Conservation (phyloP, 1,284 basidiomycete species). For the Tilletiopsis washingtonensis region DNA sequence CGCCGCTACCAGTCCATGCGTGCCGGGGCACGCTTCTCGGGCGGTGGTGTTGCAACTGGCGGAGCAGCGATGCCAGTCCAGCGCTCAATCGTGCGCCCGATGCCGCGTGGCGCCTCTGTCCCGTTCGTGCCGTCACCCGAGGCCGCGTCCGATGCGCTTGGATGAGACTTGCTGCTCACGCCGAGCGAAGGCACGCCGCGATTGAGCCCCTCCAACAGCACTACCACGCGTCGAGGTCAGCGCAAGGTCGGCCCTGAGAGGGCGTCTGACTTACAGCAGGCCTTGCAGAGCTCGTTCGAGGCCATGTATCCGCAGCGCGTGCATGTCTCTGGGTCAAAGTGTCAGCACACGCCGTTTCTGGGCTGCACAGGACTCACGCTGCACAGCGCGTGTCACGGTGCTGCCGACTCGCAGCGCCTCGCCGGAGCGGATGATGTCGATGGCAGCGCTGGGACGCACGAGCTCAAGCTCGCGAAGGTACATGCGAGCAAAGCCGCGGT, state of each 20-base stretch:
- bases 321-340: slow-evolving; percentile 12
- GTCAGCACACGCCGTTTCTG: not conserved
- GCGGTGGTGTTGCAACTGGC: too few species aligned
- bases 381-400: slow-evolving; percentile 28
- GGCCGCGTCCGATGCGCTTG: too few species aligned
- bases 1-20: too few species aligned
- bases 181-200: slow-evolving; percentile 39
- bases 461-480: slow-evolving; percentile 95
- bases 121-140: too few species aligned
- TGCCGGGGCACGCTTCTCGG: too few species aligned
- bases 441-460: slow-evolving; percentile 83
- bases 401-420: slow-evolving; percentile 33
- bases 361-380: slow-evolving; percentile 15
- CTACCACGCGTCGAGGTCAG: not conserved
- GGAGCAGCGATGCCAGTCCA: too few species aligned
- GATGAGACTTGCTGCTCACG: too few species aligned
- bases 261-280: slow-evolving; percentile 16
- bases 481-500: slow-evolving; percentile 85
- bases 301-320: slow-evolving; percentile 45
- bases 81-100: too few species aligned
- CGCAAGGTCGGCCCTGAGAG: not conserved
- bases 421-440: slow-evolving; percentile 74
- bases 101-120: too few species aligned
- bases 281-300: slow-evolving; percentile 43
- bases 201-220: slow-evolving; percentile 43